Percentiles rank a stretch among this genome's conserved stretches.
phyloP scores from a whole-genome alignment of 139 green algal species.

The Zygnema circumcarinatum region DNA sequence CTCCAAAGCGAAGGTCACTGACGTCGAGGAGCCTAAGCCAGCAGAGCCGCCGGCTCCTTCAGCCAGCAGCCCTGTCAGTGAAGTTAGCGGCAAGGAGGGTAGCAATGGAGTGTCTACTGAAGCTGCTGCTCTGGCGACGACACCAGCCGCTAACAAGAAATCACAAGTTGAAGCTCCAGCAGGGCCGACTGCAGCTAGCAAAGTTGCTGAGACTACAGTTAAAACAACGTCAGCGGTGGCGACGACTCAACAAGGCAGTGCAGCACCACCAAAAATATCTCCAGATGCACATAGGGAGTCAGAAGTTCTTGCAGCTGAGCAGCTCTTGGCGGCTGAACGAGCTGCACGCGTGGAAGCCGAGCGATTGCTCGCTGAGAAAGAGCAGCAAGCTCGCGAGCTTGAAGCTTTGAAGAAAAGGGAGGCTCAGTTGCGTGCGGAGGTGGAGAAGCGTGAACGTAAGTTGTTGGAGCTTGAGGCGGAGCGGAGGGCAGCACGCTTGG shows the following conservation, averaged over 20 bases:
- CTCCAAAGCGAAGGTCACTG: background rate
- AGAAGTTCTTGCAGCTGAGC: background rate
- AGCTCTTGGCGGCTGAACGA: background rate
- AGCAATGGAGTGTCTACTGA: too few relatives aligned
- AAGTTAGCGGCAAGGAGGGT: too few relatives aligned
- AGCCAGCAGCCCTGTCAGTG: background rate
- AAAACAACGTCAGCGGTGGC: background rate
- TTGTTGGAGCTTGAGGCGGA: conserved; percentile 7
- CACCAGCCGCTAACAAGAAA: background rate
- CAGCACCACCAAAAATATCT: background rate
- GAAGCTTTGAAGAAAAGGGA: background rate
- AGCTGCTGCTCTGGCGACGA: too few relatives aligned
- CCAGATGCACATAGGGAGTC: background rate
- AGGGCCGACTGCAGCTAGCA: background rate
- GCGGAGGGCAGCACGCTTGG: conserved; percentile 3
- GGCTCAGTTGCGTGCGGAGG: background rate
- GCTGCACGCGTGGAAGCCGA: background rate
- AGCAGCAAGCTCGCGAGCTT: background rate
- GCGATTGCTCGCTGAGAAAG: conserved; percentile 4
- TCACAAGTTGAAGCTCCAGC: background rate
- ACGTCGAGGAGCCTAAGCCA: background rate
- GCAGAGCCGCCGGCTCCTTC: background rate
- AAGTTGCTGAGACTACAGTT: background rate
- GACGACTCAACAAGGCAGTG: background rate
- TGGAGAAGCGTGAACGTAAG: background rate